Percentiles rank a stretch among this genome's conserved stretches.
Conservation (phyloP, 176 grass and related monocot species). For the Miscanthus lutarioriparius region DNA sequence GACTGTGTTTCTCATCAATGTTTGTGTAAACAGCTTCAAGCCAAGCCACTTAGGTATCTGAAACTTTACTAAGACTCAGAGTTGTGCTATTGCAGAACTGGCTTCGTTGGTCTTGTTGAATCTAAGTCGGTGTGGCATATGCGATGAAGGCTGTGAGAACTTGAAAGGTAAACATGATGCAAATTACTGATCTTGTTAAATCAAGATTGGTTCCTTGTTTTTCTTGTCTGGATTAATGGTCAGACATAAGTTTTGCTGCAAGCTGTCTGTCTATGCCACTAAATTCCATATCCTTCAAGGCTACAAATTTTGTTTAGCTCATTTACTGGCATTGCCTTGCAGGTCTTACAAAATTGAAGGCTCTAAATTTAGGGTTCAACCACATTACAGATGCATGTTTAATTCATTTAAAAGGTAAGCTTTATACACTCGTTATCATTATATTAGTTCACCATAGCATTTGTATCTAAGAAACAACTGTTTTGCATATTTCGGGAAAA, state of each 20-base stretch:
- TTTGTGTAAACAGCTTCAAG: conserved; percentile 17
- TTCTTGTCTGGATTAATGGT: conserved; percentile 21
- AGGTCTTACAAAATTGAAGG: conserved; percentile 70
- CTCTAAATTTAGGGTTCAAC: conserved; percentile 89
- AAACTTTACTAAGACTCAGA: conserved; percentile 13
- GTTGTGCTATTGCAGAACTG: conserved; percentile 60
- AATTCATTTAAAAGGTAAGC: conserved; percentile 70
- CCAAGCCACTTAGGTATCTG: not conserved
- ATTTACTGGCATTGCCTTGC: conserved; percentile 1
- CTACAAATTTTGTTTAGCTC: conserved; percentile 18
- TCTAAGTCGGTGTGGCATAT: conserved; percentile 75
- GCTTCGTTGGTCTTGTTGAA: conserved; percentile 69
- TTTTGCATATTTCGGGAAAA: not conserved
- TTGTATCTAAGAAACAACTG: not conserved
- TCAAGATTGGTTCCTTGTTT: not conserved
- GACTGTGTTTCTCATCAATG: not conserved
- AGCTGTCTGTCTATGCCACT: not conserved
- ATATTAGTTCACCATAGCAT: not conserved
- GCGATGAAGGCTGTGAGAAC: conserved; percentile 77
- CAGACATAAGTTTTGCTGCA: conserved; percentile 7
- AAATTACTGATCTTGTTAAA: not conserved
- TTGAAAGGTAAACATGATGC: conserved; percentile 61
- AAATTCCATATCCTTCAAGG: not conserved
- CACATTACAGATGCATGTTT: conserved; percentile 77
- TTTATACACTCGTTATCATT: conserved; percentile 1